Evolutionary conservation across 2,329 filamentous ascomycete genomes (phyloP), one percentile per base, ranked within the genome.

Genomic region (Microascus cirrosus): DNA sequence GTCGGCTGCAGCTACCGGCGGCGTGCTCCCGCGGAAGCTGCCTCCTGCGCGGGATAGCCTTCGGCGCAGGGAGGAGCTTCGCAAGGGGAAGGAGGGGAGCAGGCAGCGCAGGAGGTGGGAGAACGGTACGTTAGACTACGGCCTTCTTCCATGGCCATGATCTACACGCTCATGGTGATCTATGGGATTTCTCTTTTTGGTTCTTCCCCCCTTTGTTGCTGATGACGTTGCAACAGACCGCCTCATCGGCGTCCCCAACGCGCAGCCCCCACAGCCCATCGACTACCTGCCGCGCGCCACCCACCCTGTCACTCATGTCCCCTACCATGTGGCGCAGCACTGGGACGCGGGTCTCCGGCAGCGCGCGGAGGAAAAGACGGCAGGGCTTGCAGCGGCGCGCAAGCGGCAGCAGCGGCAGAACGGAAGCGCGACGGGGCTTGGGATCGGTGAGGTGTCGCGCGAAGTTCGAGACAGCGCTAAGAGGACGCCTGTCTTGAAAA

Each of bases 21-120:
- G 13, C 52, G 10, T 69, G 45, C 70, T 71, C 59, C 75, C 70
- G 61, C 74, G 69, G 61, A 76, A 73, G 58, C 79, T 73, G 57
- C 75, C 67, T 0, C 77, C 77, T 20, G 70, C 73, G 35, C 70
- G 77, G 68, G 87, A 84, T 61, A 82, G 78, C 63, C 70, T 77
- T 69, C 72, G 73, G 58, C 74, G 81, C 56, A 84, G 92, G 20
- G 90, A 96, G 63, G 82, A 85, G 2, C 68, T 95, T 56, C 77
- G 94, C 35, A 95, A 91, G 74, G 93, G 93, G 59, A 95, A 95
- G 64, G 91, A 96, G 71, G 93, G 93, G 36, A 93, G 84, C 65
- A 82, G 93, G 39, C 85, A 93, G 66, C 80, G 93, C 55, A 86
- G 93, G 65, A 81, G 93, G 58, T 97, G 92, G 91, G 94, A 99